These are phyloP conservation scores for Pythium angustatum DNA, from an alignment of 352 stramenopile species.

Conservation along the genomic window DNA sequence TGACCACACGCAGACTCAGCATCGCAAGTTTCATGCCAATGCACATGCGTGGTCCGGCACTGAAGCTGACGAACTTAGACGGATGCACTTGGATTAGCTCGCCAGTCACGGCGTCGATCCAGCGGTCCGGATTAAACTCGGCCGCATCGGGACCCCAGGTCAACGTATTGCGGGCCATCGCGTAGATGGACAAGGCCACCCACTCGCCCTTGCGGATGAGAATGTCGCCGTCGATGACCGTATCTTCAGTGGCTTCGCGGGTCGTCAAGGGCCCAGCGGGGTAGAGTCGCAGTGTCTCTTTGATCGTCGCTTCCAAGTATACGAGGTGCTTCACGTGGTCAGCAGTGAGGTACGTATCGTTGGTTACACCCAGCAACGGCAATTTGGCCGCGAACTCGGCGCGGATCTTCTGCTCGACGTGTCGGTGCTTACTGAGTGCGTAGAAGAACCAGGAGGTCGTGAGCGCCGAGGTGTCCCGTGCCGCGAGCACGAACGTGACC, in stretches of 20 bases:
- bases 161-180: slow-evolving; percentile 32
- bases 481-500: slow-evolving; percentile 65
- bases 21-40: slow-evolving; percentile 41
- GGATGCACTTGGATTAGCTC: slow-evolving; percentile 15
- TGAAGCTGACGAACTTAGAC: slow-evolving; percentile 42
- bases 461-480: slow-evolving; percentile 75
- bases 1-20: slow-evolving; percentile 34
- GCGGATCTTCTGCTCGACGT: slow-evolving; percentile 43
- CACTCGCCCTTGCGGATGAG: slow-evolving; percentile 26
- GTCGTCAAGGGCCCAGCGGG: slow-evolving; percentile 55
- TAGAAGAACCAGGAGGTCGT: slow-evolving; percentile 79
- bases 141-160: slow-evolving; percentile 15
- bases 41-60: slow-evolving; percentile 43
- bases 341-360: slow-evolving; percentile 13
- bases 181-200: slow-evolving; percentile 34
- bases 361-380: too few species aligned
- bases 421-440: slow-evolving; percentile 59
- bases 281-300: slow-evolving; percentile 68
- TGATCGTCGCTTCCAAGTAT: slow-evolving; percentile 60
- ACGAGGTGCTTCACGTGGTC: slow-evolving; percentile 30
- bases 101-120: slow-evolving; percentile 33
- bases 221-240: slow-evolving; percentile 39
- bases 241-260: slow-evolving; percentile 59
- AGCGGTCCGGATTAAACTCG: slow-evolving; percentile 36
- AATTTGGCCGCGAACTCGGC: slow-evolving; percentile 37